Evolutionary conservation across 148 eudicot genomes (phyloP).

Genomic region (Oxyria digyna): DNA sequence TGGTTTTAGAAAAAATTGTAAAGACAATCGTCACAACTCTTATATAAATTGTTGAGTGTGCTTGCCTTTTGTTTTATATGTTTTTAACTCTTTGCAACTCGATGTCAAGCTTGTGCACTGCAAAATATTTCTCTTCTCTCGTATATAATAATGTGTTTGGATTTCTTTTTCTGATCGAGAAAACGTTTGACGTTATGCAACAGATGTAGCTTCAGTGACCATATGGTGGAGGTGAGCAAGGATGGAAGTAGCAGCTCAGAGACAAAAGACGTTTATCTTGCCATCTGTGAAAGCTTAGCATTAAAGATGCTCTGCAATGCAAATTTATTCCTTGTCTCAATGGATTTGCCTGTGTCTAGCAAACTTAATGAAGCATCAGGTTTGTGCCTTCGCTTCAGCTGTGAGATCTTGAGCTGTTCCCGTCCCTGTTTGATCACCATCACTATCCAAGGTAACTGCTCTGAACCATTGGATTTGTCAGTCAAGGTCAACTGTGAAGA

Average conservation of each 20-base stretch:
- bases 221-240: constrained; percentile 38
- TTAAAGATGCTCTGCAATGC: constrained; percentile 81
- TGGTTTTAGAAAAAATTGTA: not conserved
- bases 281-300: constrained; percentile 71
- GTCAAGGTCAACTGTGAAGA: constrained; percentile 97
- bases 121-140: not conserved
- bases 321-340: constrained; percentile 64
- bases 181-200: constrained; percentile 6
- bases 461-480: constrained; percentile 56
- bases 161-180: not conserved
- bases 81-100: too few species aligned
- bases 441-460: constrained; percentile 65
- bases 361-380: constrained; percentile 76
- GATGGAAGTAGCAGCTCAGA: constrained; percentile 25
- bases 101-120: too few species aligned
- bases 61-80: not conserved
- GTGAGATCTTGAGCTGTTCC: constrained; percentile 79
- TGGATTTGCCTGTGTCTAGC: constrained; percentile 66
- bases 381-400: constrained; percentile 62
- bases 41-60: not conserved
- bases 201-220: constrained; percentile 82
- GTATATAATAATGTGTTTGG: not conserved
- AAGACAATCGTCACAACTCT: not conserved
- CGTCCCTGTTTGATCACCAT: constrained; percentile 72
- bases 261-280: constrained; percentile 53